These are phyloP conservation scores for Saksenaea oblongispora DNA, from an alignment of 371 early-diverging fungal genomes.

Conservation along the genomic window DNA sequence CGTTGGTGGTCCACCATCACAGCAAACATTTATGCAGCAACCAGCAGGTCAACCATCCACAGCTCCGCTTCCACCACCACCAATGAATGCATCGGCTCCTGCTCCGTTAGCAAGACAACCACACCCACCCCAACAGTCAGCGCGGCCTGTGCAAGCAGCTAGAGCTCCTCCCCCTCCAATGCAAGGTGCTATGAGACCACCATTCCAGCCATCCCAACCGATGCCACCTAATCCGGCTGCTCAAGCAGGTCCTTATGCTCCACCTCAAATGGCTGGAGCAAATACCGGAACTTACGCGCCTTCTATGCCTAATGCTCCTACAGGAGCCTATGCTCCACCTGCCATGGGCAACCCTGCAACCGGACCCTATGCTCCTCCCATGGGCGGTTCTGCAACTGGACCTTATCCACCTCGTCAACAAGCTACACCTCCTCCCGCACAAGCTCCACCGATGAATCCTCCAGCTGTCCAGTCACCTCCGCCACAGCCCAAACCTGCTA, in stretches of 20 bases:
- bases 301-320: neutral
- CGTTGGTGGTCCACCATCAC: constrained; percentile 21
- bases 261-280: neutral
- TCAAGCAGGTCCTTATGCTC: neutral
- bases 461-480: constrained; percentile 1
- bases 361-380: constrained; percentile 7
- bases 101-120: constrained; percentile 12
- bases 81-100: constrained; percentile 38
- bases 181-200: neutral
- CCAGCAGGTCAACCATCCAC: constrained; percentile 2
- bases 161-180: neutral
- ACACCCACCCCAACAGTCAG: neutral
- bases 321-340: constrained; percentile 8
- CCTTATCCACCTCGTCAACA: neutral
- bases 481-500: constrained; percentile 9
- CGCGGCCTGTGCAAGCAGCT: neutral
- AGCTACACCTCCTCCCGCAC: neutral
- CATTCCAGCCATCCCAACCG: neutral
- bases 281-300: neutral
- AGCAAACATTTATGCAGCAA: constrained; percentile 14
- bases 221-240: neutral
- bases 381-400: constrained; percentile 1
- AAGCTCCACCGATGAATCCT: constrained; percentile 7
- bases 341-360: neutral
- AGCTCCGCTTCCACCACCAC: constrained; percentile 33